Evolutionary conservation across 352 stramenopile genomes (phyloP).

Genomic region (Pythium biforme): DNA sequence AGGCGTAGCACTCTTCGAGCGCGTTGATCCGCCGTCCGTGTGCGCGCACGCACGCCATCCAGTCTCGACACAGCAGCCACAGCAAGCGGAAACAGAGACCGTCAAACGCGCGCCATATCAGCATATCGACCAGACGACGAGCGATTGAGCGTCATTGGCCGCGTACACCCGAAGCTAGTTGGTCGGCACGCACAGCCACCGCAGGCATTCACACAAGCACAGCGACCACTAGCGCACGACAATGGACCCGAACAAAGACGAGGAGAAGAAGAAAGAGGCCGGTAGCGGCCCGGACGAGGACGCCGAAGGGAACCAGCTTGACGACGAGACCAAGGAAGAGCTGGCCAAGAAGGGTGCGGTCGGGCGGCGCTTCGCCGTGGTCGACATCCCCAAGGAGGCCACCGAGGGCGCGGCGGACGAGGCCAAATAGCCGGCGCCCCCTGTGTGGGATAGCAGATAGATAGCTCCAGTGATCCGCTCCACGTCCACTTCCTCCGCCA

Average conservation of each 20-base stretch:
- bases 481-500: too few species aligned
- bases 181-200: too few species aligned
- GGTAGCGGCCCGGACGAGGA: background rate
- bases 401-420: conserved; percentile 6
- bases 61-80: background rate
- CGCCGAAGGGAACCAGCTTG: conserved; percentile 23
- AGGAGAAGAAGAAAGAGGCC: conserved; percentile 23
- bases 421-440: conserved; percentile 16
- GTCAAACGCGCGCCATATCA: too few species aligned
- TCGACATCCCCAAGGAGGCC: conserved; percentile 29
- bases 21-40: background rate
- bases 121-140: too few species aligned
- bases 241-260: conserved; percentile 30
- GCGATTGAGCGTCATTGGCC: too few species aligned
- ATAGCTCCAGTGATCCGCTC: background rate
- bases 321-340: conserved; percentile 30
- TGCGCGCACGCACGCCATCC: background rate
- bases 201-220: too few species aligned
- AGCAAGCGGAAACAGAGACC: too few species aligned
- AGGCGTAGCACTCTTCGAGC: background rate
- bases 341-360: conserved; percentile 34
- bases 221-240: background rate
- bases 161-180: background rate
- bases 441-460: conserved; percentile 6
- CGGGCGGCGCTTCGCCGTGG: conserved; percentile 30